Conservation (phyloP, 257 asterid genomes). For the Thymus quinquecostatus region DNA sequence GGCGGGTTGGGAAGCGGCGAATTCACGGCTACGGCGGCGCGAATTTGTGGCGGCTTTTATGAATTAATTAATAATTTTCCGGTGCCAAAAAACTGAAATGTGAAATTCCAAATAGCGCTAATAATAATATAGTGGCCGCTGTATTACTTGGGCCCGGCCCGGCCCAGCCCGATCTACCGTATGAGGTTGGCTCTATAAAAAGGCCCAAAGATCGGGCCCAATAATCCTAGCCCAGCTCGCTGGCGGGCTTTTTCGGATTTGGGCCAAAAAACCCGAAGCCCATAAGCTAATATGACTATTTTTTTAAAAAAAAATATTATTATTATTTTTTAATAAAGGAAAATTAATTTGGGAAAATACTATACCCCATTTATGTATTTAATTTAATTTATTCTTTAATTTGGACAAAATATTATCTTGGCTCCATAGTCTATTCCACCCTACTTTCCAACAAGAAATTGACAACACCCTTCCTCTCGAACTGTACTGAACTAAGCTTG, state of each 20-base stretch:
- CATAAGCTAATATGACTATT: too few relatives aligned
- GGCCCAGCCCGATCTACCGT: too few relatives aligned
- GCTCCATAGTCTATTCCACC: background rate
- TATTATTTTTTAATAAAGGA: too few relatives aligned
- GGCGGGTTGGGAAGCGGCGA: conserved; percentile 1
- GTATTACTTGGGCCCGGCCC: too few relatives aligned
- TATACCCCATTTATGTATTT: too few relatives aligned
- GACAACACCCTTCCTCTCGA: conserved; percentile 21
- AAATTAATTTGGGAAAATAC: too few relatives aligned
- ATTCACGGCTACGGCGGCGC: conserved; percentile 9
- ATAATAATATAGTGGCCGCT: background rate
- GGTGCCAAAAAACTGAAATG: background rate
- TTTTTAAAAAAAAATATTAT: too few relatives aligned
- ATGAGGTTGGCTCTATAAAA: too few relatives aligned
- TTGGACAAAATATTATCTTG: background rate
- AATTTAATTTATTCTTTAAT: background rate
- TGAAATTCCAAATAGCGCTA: background rate
- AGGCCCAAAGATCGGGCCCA: too few relatives aligned
- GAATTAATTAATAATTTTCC: background rate
- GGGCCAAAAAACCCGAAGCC: too few relatives aligned
- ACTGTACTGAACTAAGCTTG: background rate
- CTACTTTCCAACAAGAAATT: conserved; percentile 21
- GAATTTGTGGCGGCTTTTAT: conserved; percentile 4
- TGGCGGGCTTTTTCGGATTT: too few relatives aligned
- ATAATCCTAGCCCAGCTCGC: too few relatives aligned